A percentile compares a stretch with the other conserved stretches of the same genome.
These are phyloP conservation scores for Penstemon barbatus DNA, from an alignment of 257 asterid species.

Conservation along the genomic window DNA sequence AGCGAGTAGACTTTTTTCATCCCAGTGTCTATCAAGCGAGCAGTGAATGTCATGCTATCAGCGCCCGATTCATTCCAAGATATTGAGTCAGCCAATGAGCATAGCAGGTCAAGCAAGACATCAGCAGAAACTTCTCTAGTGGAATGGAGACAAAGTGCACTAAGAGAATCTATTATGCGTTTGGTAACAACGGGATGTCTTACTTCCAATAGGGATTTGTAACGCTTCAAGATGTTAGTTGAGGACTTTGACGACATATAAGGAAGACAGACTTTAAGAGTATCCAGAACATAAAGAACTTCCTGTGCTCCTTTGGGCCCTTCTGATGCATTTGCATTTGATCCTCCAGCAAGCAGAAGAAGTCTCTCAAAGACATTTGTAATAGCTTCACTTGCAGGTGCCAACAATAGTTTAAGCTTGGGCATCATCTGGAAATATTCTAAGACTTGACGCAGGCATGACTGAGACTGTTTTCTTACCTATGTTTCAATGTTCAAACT, in stretches of 20 bases:
- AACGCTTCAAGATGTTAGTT: conserved; percentile 60
- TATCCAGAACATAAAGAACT: conserved; percentile 78
- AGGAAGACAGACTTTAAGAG: conserved; percentile 73
- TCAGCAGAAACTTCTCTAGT: conserved; percentile 66
- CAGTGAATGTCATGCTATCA: conserved; percentile 76
- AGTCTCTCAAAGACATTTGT: conserved; percentile 65
- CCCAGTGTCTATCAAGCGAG: conserved; percentile 83
- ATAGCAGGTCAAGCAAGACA: conserved; percentile 64
- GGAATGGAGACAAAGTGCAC: conserved; percentile 65
- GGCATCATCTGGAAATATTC: conserved; percentile 48
- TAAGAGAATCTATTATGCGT: conserved; percentile 68
- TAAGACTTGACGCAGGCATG: conserved; percentile 58
- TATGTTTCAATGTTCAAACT: conserved; percentile 38
- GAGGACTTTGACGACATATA: conserved; percentile 64
- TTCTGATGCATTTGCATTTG: conserved; percentile 54
- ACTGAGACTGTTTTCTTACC: conserved; percentile 77
- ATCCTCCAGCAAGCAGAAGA: conserved; percentile 86
- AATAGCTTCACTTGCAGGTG: conserved; percentile 80
- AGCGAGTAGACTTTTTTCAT: conserved; percentile 67
- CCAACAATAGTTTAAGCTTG: conserved; percentile 40
- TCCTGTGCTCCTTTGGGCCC: conserved; percentile 78
- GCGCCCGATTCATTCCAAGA: conserved; percentile 67
- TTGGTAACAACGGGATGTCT: conserved; percentile 66
- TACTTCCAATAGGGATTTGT: conserved; percentile 72
- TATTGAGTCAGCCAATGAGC: conserved; percentile 63